These are phyloP conservation scores for Amaranthus tricolor DNA, from an alignment of 179 eudicot genomes.

Conservation along the genomic window DNA sequence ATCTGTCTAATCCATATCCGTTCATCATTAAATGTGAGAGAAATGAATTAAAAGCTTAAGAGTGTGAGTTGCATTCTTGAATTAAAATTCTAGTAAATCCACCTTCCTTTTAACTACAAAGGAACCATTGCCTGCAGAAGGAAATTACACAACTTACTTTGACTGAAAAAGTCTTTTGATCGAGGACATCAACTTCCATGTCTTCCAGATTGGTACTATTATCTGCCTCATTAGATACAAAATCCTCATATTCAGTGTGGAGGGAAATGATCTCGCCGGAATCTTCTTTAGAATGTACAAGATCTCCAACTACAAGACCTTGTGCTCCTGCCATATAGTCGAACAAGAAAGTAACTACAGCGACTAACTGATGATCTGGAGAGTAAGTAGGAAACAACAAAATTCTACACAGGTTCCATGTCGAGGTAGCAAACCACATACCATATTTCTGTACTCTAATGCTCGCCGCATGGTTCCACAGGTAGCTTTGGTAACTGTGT, in stretches of 20 bases:
- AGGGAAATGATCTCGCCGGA: slow-evolving; percentile 28
- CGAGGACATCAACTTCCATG: slow-evolving; percentile 51
- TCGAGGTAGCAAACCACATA: slow-evolving; percentile 26
- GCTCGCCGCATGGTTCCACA: slow-evolving; percentile 97
- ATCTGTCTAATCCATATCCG: no score
- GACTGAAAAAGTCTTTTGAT: slow-evolving; percentile 49
- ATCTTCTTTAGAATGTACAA: slow-evolving; percentile 74
- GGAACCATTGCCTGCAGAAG: slow-evolving; percentile 1
- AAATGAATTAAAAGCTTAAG: no score
- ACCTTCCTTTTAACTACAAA: no score
- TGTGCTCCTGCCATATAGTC: slow-evolving; percentile 50
- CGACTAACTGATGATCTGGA: not conserved
- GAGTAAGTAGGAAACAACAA: not conserved
- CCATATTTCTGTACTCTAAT: slow-evolving; percentile 83
- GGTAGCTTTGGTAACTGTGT: slow-evolving; percentile 94
- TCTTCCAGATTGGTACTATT: slow-evolving; percentile 50
- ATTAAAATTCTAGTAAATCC: no score
- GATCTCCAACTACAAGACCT: slow-evolving; percentile 81
- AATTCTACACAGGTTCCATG: not conserved
- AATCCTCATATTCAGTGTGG: slow-evolving; percentile 45
- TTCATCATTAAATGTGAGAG: no score
- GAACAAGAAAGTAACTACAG: not conserved
- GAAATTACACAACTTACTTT: slow-evolving; percentile 47
- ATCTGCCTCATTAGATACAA: slow-evolving; percentile 33
- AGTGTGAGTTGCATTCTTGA: no score